phyloP scores from a whole-genome alignment of 73 alveolate species.

The Diophrys appendiculata region DNA sequence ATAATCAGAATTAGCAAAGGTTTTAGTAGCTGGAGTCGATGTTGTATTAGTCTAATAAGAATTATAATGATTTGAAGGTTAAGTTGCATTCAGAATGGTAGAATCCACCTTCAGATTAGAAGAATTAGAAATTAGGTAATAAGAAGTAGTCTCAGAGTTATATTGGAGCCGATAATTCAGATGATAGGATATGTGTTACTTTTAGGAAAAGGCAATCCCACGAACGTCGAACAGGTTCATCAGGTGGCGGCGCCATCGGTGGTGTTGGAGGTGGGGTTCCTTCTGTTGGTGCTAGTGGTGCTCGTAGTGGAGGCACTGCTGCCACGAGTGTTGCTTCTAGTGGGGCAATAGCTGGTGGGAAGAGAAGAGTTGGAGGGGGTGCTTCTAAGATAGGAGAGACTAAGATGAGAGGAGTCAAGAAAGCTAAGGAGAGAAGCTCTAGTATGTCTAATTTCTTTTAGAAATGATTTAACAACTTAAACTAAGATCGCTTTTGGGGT shows the following conservation, averaged over 20 bases:
- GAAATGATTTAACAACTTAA: neutral
- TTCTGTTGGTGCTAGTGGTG: neutral
- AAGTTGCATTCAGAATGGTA: too few relatives aligned
- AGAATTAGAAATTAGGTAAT: too few relatives aligned
- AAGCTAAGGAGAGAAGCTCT: neutral
- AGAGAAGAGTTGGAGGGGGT: too few relatives aligned
- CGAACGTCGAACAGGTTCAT: neutral
- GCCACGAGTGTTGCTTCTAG: too few relatives aligned
- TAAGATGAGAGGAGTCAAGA: neutral
- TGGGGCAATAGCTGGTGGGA: too few relatives aligned
- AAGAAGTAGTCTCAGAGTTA: too few relatives aligned
- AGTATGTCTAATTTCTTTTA: neutral
- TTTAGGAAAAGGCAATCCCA: neutral
- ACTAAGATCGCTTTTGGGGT: too few relatives aligned
- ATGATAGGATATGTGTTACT: neutral
- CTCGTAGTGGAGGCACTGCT: neutral
- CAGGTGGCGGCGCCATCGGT: neutral
- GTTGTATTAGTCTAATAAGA: neutral
- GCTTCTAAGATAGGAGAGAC: too few relatives aligned
- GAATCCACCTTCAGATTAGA: too few relatives aligned
- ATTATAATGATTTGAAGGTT: too few relatives aligned
- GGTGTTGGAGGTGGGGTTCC: neutral
- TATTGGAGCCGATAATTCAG: neutral
- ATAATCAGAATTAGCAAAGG: neutral
- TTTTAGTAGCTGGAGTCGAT: neutral